Percentiles rank a stretch among this genome's conserved stretches.
phyloP scores from a whole-genome alignment of 208 protist species.

The Leishmania aethiopica region DNA sequence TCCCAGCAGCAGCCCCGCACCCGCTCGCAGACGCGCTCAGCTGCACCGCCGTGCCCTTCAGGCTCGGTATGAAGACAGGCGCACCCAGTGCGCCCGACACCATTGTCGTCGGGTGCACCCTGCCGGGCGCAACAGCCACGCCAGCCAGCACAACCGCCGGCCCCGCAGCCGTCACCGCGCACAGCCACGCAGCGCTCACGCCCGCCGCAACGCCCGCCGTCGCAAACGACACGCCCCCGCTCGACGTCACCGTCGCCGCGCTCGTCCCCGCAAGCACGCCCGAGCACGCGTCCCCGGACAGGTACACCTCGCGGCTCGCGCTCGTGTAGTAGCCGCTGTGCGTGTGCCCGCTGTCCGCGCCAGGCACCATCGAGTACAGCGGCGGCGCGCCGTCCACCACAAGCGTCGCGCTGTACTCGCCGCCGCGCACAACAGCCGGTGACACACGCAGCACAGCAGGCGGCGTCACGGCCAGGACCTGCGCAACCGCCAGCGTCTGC shows the following conservation, averaged over 20 bases:
- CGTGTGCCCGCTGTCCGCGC: conserved; percentile 38
- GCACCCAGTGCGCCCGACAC: conserved; percentile 36
- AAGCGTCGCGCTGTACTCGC: conserved; percentile 47
- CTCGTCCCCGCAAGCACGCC: conserved; percentile 29
- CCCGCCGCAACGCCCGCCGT: conserved; percentile 24
- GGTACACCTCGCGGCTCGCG: conserved; percentile 45
- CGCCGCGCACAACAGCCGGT: conserved; percentile 53
- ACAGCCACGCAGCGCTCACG: conserved; percentile 38
- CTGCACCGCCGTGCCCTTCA: conserved; percentile 41
- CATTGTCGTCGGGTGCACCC: conserved; percentile 56
- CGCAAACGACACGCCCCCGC: conserved; percentile 26
- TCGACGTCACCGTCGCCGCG: conserved; percentile 22
- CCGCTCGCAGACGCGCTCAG: conserved; percentile 36
- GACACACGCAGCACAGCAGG: conserved; percentile 34
- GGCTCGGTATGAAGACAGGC: conserved; percentile 53
- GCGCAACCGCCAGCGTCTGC: conserved; percentile 28
- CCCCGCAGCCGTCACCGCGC: conserved; percentile 48
- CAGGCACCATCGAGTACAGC: conserved; percentile 61
- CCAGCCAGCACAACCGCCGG: conserved; percentile 2
- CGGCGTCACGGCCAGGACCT: conserved; percentile 56
- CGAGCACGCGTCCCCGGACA: conserved; percentile 44
- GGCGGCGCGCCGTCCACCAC: conserved; percentile 28
- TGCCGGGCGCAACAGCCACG: conserved; percentile 37
- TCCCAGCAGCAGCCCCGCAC: conserved; percentile 20
- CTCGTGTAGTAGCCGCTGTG: conserved; percentile 42